Evolutionary conservation across 805 yeast species (phyloP).

Genomic region (Yamadazyma scolyti): DNA sequence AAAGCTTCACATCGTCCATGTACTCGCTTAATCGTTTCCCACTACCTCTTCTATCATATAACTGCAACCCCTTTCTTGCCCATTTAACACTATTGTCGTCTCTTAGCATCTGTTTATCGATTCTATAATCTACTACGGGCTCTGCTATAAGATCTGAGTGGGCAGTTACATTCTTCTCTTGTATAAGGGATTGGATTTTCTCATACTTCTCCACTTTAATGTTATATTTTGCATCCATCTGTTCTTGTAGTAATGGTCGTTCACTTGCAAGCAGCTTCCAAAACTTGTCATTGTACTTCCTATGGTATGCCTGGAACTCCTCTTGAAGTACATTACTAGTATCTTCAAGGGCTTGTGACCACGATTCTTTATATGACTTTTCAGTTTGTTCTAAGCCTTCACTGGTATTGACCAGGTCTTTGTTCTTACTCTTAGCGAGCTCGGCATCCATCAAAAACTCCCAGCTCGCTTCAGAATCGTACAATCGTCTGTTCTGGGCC

Average conservation of each 20-base stretch:
- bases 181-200: slow-evolving; percentile 12
- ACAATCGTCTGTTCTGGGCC: slow-evolving; percentile 21
- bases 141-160: slow-evolving; percentile 30
- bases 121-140: no score
- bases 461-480: slow-evolving; percentile 32
- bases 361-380: slow-evolving; percentile 3
- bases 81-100: slow-evolving; percentile 9
- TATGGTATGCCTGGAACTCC: slow-evolving; percentile 10
- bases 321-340: slow-evolving; percentile 8
- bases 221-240: slow-evolving; percentile 14
- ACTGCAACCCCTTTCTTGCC: slow-evolving; percentile 17
- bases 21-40: slow-evolving; percentile 31
- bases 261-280: slow-evolving; percentile 6
- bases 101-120: slow-evolving; percentile 1
- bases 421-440: slow-evolving; percentile 1
- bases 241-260: slow-evolving; percentile 12
- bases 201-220: slow-evolving; percentile 10
- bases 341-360: slow-evolving; percentile 10
- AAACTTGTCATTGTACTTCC: slow-evolving; percentile 13
- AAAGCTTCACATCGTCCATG: slow-evolving; percentile 18
- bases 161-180: slow-evolving; percentile 20
- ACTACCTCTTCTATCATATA: slow-evolving; percentile 21
- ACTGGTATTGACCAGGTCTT: not conserved
- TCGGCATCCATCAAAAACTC: slow-evolving; percentile 17
- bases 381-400: slow-evolving; percentile 1